Evolutionary conservation across 495 filamentous ascomycete genomes (phyloP).

Genomic region (Penicillium waksmanii): DNA sequence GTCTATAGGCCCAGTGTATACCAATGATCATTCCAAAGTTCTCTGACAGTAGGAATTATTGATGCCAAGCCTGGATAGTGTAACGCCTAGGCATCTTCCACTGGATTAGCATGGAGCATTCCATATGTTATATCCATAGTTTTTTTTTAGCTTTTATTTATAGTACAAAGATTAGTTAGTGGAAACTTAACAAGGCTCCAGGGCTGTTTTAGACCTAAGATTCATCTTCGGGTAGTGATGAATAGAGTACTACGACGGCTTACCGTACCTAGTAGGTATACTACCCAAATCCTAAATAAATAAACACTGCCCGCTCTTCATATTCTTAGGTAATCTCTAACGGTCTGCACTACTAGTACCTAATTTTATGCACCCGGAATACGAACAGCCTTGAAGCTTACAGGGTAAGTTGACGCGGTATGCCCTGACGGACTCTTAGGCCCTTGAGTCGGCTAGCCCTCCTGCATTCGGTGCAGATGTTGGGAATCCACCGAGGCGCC

Average conservation of each 20-base stretch:
- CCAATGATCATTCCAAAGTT: background rate
- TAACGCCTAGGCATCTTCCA: too few relatives aligned
- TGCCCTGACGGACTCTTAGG: constrained; percentile 1
- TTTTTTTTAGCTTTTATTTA: background rate
- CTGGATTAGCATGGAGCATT: too few relatives aligned
- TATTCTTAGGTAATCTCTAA: too few relatives aligned
- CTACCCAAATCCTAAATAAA: too few relatives aligned
- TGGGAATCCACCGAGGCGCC: constrained; percentile 1
- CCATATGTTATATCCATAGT: too few relatives aligned
- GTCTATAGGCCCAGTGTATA: background rate
- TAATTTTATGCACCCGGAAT: background rate
- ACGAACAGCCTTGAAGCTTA: background rate
- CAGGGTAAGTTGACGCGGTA: constrained; percentile 18
- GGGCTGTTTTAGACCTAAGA: too few relatives aligned
- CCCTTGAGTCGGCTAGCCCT: background rate
- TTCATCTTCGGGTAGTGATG: too few relatives aligned
- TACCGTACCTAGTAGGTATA: too few relatives aligned
- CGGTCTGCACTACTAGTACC: background rate
- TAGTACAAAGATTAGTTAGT: background rate
- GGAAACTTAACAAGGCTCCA: background rate
- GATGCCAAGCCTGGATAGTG: too few relatives aligned
- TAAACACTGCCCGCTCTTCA: too few relatives aligned
- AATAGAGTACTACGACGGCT: too few relatives aligned
- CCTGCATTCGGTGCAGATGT: constrained; percentile 14
- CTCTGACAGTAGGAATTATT: background rate